phyloP scores from a whole-genome alignment of 2,329 filamentous ascomycete species.

The Allantophomopsis lycopodina region DNA sequence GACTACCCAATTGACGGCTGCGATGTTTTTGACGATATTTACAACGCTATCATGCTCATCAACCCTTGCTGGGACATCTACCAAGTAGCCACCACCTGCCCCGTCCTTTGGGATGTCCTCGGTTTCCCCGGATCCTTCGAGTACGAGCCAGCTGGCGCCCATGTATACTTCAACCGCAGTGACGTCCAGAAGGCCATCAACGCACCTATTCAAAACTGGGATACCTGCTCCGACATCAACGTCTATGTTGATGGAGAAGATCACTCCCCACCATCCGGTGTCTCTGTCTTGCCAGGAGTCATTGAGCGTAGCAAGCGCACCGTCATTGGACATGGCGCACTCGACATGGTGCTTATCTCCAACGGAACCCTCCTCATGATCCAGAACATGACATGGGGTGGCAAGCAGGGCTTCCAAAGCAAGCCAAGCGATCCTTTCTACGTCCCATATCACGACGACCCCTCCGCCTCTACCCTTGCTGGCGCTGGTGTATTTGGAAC shows the following conservation, averaged over 20 bases:
- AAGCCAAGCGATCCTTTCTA: slow-evolving; percentile 22
- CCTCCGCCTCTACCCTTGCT: slow-evolving; percentile 53
- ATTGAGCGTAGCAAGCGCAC: slow-evolving; percentile 63
- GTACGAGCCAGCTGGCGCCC: slow-evolving; percentile 48
- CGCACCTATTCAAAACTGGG: slow-evolving; percentile 54
- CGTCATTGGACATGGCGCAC: slow-evolving; percentile 57
- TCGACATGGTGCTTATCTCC: slow-evolving; percentile 40
- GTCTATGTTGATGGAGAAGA: slow-evolving; percentile 36
- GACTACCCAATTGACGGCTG: slow-evolving; percentile 31
- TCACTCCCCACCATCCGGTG: slow-evolving; percentile 35
- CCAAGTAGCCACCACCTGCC: slow-evolving; percentile 59
- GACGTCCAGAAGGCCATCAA: slow-evolving; percentile 51
- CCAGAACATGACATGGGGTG: slow-evolving; percentile 58
- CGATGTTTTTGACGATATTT: slow-evolving; percentile 41
- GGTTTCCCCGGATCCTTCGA: slow-evolving; percentile 50
- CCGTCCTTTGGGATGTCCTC: slow-evolving; percentile 53
- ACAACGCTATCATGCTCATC: slow-evolving; percentile 32
- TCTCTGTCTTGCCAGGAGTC: slow-evolving; percentile 50
- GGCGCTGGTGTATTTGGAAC: slow-evolving; percentile 57
- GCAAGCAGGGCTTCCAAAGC: slow-evolving; percentile 40
- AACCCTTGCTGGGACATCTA: slow-evolving; percentile 79
- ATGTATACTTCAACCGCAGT: slow-evolving; percentile 47
- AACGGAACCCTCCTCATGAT: slow-evolving; percentile 46
- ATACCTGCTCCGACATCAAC: slow-evolving; percentile 32
- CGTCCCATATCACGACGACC: slow-evolving; percentile 45